Base-by-base conservation (phyloP, 1,284 basidiomycete genomes). In the Anthracocystis setariae region DNA sequence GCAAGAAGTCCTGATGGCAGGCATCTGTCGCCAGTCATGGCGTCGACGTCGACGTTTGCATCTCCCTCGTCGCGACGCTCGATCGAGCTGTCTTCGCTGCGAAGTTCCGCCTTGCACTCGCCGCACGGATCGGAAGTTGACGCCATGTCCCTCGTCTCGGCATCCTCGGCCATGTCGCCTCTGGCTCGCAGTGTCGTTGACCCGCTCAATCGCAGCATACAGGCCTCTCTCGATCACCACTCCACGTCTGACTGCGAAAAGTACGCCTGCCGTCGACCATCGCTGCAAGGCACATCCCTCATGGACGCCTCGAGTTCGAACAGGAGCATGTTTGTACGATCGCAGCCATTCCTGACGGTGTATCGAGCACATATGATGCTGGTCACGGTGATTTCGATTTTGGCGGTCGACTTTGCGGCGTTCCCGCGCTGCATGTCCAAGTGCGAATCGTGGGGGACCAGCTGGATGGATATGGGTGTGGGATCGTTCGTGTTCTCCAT, bases 351-450 rank as follows among this genome's bases (percentile, higher is more conserved):
- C 46, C 83, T 99, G 55, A 92, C 93, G 8, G 89, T 91, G 0
- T 98, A 96, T 82, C 87, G 96, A 46, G 89, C 94, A 2, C 92
- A 98, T 80, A 94, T 98, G 92, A 91, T 98, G 87, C 85, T 97
- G 32, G 89, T 98, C 86, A 98, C 96, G 0, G 85, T 91, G 39
- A 86, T 96, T 42, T 90, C 90, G 38, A 98, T 99, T 66, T 88
- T 98, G 8, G 95, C 96, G 0, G 95, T 98, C 46, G 96, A 99
- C 81, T 99, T 99, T 79, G 67, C 68, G 18, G 87, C 95, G 23
- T 98, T 98, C 79, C 95, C 95, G 0, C 88, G 96, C 13, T 84
- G 85, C 8, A 87, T 96, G 47, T 93, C 91, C 10, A 99, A 98
- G 82, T 95, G 93, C 79, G 94, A 98, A 84, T 91, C 91, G 0